phyloP scores from a whole-genome alignment of 164 flowering plant species.

The Aristolochia contorta region DNA sequence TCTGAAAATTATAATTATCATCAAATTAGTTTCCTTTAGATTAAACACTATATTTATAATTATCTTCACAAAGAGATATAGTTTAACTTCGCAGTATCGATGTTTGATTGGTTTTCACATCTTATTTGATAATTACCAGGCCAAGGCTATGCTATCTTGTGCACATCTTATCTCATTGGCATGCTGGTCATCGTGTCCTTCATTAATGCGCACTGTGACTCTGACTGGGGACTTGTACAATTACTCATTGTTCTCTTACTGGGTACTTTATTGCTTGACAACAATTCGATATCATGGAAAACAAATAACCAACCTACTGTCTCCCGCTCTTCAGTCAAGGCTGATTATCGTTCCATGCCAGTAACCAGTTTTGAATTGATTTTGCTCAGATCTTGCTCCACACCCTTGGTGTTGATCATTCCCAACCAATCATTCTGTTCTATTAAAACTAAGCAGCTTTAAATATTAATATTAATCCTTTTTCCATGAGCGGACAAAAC shows the following conservation, averaged over 20 bases:
- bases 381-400: not conserved
- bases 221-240: not conserved
- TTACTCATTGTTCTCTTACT: not conserved
- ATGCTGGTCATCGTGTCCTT: too few relatives aligned
- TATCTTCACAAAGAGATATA: too few relatives aligned
- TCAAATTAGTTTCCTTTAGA: too few relatives aligned
- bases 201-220: conserved; percentile 1
- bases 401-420: not conserved
- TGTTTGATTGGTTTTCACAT: too few relatives aligned
- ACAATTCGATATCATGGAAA: not conserved
- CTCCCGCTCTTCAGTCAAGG: conserved; percentile 1
- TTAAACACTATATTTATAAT: too few relatives aligned
- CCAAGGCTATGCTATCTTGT: too few relatives aligned
- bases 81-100: too few relatives aligned
- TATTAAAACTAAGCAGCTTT: conserved; percentile 1
- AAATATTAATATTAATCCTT: not conserved
- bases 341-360: not conserved
- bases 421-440: not conserved
- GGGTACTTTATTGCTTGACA: conserved; percentile 3
- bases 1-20: too few relatives aligned
- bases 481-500: not conserved
- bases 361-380: not conserved
- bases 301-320: conserved; percentile 1
- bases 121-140: too few relatives aligned
- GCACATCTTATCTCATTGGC: too few relatives aligned